Conservation (phyloP, 768 basidiomycete species). For the Pleurotus cornucopiae region DNA sequence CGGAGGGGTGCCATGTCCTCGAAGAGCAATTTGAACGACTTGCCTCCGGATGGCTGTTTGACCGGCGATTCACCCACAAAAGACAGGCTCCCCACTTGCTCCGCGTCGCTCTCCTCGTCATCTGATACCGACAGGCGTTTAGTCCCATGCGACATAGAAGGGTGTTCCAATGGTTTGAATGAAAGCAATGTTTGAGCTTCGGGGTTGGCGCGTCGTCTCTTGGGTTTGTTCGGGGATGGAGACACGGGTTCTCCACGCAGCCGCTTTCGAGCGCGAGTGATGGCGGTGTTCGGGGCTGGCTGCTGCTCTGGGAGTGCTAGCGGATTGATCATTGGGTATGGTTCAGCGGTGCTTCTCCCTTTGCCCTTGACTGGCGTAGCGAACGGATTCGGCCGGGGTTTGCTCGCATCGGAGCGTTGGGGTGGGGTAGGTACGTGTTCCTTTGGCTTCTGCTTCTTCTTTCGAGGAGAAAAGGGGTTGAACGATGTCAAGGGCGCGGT, state of each 20-base stretch:
- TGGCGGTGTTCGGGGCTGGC: conserved; percentile 33
- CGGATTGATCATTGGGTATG: conserved; percentile 31
- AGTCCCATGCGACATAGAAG: conserved; percentile 31
- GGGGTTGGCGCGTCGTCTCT: conserved; percentile 54
- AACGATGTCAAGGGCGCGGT: conserved; percentile 51
- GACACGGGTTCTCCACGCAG: conserved; percentile 81
- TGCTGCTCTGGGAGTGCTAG: conserved; percentile 15
- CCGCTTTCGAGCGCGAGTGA: conserved; percentile 73
- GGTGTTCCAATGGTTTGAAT: conserved; percentile 7
- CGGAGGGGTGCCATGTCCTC: conserved; percentile 31
- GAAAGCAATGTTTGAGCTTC: conserved; percentile 19
- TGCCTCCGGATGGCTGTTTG: conserved; percentile 53
- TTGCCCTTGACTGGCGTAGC: conserved; percentile 37
- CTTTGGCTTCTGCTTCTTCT: conserved; percentile 38
- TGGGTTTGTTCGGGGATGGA: conserved; percentile 76
- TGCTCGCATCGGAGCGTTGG: conserved; percentile 15
- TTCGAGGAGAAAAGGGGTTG: conserved; percentile 80
- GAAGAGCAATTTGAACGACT: conserved; percentile 66
- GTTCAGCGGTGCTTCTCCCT: conserved; percentile 21
- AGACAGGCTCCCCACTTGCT: conserved; percentile 30
- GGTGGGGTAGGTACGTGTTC: conserved; percentile 17
- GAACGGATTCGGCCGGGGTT: conserved; percentile 35
- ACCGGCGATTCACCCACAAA: conserved; percentile 72
- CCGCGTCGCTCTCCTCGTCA: conserved; percentile 33
- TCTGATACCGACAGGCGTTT: conserved; percentile 24